A percentile compares a stretch with the other conserved stretches of the same genome.
These are phyloP conservation scores for Mycena galericulata DNA, from an alignment of 768 basidiomycete species.

Conservation along the genomic window DNA sequence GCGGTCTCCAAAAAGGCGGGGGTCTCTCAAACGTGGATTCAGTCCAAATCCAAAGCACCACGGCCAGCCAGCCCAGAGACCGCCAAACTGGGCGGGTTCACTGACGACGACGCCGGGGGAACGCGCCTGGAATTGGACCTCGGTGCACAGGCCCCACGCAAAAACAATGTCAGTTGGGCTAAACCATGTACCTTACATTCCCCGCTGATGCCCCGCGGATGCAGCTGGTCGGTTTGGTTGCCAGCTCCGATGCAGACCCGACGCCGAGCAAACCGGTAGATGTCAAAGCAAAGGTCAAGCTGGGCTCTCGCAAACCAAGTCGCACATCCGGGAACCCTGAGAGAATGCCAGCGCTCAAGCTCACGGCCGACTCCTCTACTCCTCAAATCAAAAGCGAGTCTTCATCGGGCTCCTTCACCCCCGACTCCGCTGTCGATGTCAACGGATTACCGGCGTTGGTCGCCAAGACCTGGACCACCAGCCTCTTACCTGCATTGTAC, in stretches of 20 bases:
- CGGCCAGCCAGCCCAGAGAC: not conserved
- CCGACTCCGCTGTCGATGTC: not conserved
- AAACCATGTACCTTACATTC: not conserved
- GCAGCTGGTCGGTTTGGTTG: not conserved
- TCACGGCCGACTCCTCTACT: not conserved
- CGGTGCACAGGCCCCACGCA: not conserved
- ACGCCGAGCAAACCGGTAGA: not conserved
- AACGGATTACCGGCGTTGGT: constrained; percentile 4
- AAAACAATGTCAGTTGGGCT: constrained; percentile 9
- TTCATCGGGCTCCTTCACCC: constrained; percentile 3
- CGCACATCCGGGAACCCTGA: not conserved
- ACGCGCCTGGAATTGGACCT: not conserved
- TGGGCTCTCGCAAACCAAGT: not conserved
- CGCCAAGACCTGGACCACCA: not conserved
- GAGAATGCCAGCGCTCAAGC: not conserved
- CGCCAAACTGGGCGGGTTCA: not conserved
- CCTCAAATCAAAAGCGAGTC: constrained; percentile 4
- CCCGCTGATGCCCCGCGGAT: not conserved
- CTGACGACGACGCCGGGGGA: not conserved
- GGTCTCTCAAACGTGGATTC: not conserved
- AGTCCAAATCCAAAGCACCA: not conserved
- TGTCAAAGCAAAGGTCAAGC: not conserved
- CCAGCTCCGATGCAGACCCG: not conserved
- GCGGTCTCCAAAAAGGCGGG: not conserved
- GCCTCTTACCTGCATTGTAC: not conserved